Base-by-base conservation (phyloP, 2,329 filamentous ascomycete species). In the Hortaea sp. region DNA sequence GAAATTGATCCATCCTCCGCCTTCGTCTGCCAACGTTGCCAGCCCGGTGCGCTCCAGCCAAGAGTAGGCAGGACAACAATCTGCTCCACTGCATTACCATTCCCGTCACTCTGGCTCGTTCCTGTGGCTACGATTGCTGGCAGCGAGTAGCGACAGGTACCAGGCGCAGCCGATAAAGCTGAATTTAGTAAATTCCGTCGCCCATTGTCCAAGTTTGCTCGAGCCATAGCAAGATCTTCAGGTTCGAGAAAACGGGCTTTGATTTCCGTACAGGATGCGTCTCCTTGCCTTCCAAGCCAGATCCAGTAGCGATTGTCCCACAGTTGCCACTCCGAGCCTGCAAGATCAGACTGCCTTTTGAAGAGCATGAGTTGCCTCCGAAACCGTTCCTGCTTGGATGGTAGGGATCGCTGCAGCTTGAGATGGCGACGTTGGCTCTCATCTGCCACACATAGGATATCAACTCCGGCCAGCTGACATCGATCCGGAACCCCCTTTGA, bases 231-330 rank as follows among this genome's bases (percentile, higher is more conserved):
- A 35, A 35, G 32, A n/a, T 35, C 32, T n/a, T 35, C 9, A 3
- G 32, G 32, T n/a, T 35, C 9, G 7, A 35, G n/a, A 35, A 35
- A 35, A n/a, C 32, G 32, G 9, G n/a, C 32, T n/a, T n/a, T 9
- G 7, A 35, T 35, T 9, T 35, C 32, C 32, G 7, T 9, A n/a
- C n/a, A 35, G 32, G 20, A 20, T 20, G 20, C 20, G 20, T 20
- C 32, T 35, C 9, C 32, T 35, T 35, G 32, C 32, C 32, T n/a
- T 9, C 32, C n/a, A 7, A 79, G 46, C 2, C 66, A 68, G 42
- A 80, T 65, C 77, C 77, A 81, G 59, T 67, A 79, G 13, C 77
- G 67, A 41, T 70, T 67, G 54, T 79, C 76, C 66, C 75, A 79
- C 11, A 81, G 65, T 5, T 63, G 61, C 60, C 65, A 74, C 7